Evolutionary conservation across 306 rosid species (phyloP).

Genomic region (Vigna unguiculata): DNA sequence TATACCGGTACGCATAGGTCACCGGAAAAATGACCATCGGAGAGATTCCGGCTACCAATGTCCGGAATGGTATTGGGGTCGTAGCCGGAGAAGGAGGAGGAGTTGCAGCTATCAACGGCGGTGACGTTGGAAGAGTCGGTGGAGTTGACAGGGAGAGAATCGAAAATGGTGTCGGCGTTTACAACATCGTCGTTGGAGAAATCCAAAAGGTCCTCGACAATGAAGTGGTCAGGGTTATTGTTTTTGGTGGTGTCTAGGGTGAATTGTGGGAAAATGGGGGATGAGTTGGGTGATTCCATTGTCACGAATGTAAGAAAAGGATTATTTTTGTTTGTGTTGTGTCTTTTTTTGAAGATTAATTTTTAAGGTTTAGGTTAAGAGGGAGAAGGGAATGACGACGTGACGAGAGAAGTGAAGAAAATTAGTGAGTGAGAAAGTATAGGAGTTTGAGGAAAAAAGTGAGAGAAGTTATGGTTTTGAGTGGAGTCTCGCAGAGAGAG

Average conservation of each 20-base stretch:
- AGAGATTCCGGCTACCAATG: constrained; percentile 46
- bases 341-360: constrained; percentile 29
- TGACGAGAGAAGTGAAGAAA: constrained; percentile 1
- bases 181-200: constrained; percentile 67
- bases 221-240: constrained; percentile 54
- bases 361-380: neutral
- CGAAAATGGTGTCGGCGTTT: constrained; percentile 46
- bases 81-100: constrained; percentile 56
- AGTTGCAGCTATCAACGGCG: constrained; percentile 59
- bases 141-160: constrained; percentile 37
- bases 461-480: constrained; percentile 47
- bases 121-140: constrained; percentile 58
- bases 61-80: constrained; percentile 44
- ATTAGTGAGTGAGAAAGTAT: constrained; percentile 48
- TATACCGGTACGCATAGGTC: constrained; percentile 83
- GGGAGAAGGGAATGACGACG: neutral
- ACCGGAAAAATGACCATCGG: constrained; percentile 56
- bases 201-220: constrained; percentile 81
- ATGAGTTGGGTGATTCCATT: constrained; percentile 61
- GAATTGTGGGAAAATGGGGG: constrained; percentile 50
- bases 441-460: constrained; percentile 40
- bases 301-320: neutral
- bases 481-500: constrained; percentile 40
- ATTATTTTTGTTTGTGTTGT: neutral
- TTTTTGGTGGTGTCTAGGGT: constrained; percentile 47